phyloP scores from a whole-genome alignment of 148 eudicot genomes.

The Cornus suecica region DNA sequence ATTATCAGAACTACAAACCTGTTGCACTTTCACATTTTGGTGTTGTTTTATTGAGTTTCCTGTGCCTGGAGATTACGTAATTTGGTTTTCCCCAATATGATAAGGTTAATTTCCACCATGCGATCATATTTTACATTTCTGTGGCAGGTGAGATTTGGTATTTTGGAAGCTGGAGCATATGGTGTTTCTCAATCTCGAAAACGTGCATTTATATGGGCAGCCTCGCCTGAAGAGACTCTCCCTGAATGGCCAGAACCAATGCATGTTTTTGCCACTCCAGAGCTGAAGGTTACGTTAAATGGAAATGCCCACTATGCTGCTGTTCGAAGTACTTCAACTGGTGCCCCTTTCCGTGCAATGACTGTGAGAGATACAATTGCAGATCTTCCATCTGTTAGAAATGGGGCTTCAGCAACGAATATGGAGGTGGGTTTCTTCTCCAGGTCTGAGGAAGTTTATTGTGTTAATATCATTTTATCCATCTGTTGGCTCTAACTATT shows the following conservation, averaged over 20 bases:
- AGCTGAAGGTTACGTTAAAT: background rate
- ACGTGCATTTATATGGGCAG: slow-evolving; percentile 4
- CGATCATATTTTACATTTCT: background rate
- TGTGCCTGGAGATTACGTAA: no score
- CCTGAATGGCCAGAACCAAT: background rate
- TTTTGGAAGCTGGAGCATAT: background rate
- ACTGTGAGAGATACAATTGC: background rate
- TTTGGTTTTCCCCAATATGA: background rate
- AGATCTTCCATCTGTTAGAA: background rate
- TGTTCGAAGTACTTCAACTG: slow-evolving; percentile 4
- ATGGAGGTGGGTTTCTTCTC: slow-evolving; percentile 1
- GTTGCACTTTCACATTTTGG: background rate
- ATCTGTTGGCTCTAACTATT: background rate
- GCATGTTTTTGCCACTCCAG: background rate
- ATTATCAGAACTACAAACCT: background rate
- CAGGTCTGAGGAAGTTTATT: background rate
- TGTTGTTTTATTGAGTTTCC: background rate
- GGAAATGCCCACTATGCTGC: slow-evolving; percentile 4
- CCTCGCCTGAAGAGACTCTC: background rate
- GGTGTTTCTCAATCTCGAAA: slow-evolving; percentile 4
- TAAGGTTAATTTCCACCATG: background rate
- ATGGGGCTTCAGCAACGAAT: background rate
- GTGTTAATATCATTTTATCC: background rate
- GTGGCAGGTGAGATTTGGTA: background rate
- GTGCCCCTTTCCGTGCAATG: background rate